Evolutionary conservation across 2,329 filamentous ascomycete genomes (phyloP).

Genomic region (Colletotrichum sp.): DNA sequence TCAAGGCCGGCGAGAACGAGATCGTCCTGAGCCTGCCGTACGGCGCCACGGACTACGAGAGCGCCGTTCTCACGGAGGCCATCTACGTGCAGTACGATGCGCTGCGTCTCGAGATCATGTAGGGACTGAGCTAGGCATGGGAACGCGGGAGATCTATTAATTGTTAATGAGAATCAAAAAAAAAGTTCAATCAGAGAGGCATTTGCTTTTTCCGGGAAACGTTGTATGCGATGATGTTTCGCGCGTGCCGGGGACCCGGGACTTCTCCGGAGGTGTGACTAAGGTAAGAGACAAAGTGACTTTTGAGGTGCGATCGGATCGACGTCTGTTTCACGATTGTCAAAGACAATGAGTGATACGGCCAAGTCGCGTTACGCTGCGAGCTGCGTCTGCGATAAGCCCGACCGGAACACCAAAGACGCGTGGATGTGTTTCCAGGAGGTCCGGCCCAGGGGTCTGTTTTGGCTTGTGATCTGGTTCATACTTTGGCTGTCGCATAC

Average conservation of each 20-base stretch:
- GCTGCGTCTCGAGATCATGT: constrained; percentile 57
- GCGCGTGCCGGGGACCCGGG: neutral
- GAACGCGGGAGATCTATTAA: neutral
- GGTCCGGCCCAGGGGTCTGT: constrained; percentile 6
- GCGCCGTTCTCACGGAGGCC: constrained; percentile 53
- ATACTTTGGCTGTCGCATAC: neutral
- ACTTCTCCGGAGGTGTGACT: neutral
- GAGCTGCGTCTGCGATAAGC: neutral
- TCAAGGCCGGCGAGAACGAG: constrained; percentile 54
- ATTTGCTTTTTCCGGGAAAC: neutral
- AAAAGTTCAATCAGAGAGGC: neutral
- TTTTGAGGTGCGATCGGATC: neutral
- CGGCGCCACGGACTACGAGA: constrained; percentile 61
- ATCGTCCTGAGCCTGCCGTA: constrained; percentile 60
- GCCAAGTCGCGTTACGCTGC: neutral
- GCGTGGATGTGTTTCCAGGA: neutral
- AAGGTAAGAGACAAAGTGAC: neutral
- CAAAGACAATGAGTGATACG: neutral
- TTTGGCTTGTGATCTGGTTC: constrained; percentile 4
- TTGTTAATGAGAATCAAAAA: neutral
- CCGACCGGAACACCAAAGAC: neutral
- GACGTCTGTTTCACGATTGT: neutral
- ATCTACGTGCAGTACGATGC: constrained; percentile 69
- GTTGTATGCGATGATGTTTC: neutral
- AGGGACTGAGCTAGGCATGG: constrained; percentile 7